Conservation (phyloP, 2,329 filamentous ascomycete species). For the Cercospora sp. region DNA sequence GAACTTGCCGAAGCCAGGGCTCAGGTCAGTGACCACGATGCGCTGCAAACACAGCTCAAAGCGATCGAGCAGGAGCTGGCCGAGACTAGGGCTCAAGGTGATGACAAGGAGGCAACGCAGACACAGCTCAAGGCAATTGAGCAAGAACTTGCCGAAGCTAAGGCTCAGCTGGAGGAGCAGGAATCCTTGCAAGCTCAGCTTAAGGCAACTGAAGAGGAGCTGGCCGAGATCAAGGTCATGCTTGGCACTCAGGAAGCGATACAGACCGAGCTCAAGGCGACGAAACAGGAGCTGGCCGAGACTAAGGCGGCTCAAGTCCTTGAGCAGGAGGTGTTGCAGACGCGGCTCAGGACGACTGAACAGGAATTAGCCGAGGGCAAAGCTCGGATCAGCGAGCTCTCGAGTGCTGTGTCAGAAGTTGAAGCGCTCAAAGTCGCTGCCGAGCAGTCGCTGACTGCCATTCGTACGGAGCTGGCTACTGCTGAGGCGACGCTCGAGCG, state of each 20-base stretch:
- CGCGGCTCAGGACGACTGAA: neutral
- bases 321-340: slow-evolving; percentile 5
- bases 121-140: neutral
- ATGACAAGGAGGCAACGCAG: slow-evolving; percentile 17
- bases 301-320: neutral
- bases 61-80: neutral
- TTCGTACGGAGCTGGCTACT: slow-evolving; percentile 9
- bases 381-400: slow-evolving; percentile 27
- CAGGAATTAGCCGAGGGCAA: slow-evolving; percentile 17
- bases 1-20: neutral
- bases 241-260: neutral
- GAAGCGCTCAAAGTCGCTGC: slow-evolving; percentile 3
- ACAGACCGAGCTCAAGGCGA: neutral
- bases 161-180: neutral
- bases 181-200: neutral
- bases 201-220: neutral
- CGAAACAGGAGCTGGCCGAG: neutral
- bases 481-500: slow-evolving; percentile 29
- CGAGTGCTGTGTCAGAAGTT: slow-evolving; percentile 8
- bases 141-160: neutral
- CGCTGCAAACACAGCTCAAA: neutral
- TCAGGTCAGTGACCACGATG: neutral
- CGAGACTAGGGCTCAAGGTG: slow-evolving; percentile 22
- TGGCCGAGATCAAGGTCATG: neutral
- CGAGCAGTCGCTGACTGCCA: slow-evolving; percentile 9